Conservation (phyloP, 306 rosid species). For the Neltuma alba region DNA sequence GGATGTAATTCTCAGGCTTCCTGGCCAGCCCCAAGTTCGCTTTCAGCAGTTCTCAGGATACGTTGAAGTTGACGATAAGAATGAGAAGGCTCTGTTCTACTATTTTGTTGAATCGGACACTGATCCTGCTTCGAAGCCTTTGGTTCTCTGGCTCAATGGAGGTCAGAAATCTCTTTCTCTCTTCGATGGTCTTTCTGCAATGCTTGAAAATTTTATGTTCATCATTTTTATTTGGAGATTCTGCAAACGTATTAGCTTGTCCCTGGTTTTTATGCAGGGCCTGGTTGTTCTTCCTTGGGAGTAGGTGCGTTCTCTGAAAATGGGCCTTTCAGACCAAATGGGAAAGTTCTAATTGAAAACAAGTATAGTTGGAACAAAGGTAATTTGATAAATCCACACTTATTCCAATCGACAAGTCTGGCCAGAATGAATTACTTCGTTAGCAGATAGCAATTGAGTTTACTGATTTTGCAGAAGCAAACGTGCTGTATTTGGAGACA, state of each 20-base stretch:
- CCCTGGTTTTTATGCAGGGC: conserved; percentile 50
- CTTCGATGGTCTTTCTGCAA: background rate
- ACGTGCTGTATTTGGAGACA: conserved; percentile 73
- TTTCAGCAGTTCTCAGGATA: conserved; percentile 74
- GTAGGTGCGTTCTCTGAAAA: conserved; percentile 85
- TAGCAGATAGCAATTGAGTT: background rate
- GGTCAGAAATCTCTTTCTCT: conserved; percentile 43
- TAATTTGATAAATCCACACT: conserved; percentile 11
- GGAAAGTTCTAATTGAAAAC: conserved; percentile 57
- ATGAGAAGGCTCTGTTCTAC: conserved; percentile 58
- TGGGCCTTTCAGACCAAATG: conserved; percentile 88
- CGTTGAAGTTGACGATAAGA: conserved; percentile 53
- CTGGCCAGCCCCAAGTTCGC: conserved; percentile 61
- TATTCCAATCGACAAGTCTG: conserved; percentile 28
- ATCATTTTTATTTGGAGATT: background rate
- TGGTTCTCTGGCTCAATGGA: conserved; percentile 86
- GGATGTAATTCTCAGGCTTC: conserved; percentile 54
- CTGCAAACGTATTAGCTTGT: background rate
- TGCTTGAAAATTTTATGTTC: conserved; percentile 9
- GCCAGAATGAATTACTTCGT: conserved; percentile 13
- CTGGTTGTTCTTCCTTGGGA: conserved; percentile 91
- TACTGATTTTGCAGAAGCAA: conserved; percentile 57
- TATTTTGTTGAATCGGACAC: conserved; percentile 69
- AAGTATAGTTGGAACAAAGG: conserved; percentile 86
- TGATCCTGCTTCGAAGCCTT: conserved; percentile 69